Base-by-base conservation (phyloP, 2,329 filamentous ascomycete genomes). In the Chaetomium strumarium region DNA sequence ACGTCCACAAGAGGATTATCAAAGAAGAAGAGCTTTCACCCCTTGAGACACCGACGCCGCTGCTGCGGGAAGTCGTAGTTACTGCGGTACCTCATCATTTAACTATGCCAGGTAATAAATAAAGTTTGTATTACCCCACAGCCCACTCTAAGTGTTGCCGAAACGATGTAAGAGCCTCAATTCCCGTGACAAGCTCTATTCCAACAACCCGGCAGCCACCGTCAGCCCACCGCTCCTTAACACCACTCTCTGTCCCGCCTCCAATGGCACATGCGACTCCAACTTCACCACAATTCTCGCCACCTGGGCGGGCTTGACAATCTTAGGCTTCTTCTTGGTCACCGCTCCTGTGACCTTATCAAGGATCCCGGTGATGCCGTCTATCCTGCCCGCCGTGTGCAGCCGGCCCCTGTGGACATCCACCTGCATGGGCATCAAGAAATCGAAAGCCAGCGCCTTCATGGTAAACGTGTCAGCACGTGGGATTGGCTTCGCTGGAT, bases 381-480 rank as follows among this genome's bases (percentile, higher is more conserved):
- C 76, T 38, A 99, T 86, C 44, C 81, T 80, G 0, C 88, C 93
- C 0, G 88, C 78, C 0, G 84, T 83, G 67, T 96, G 88, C 46
- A 97, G 71, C 9, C 90, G 79, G 0, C 93, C 93, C 17, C 90
- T 77, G 67, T 96, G 91, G 9, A 99, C 83, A 63, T 97, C 92
- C 10, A 97, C 81, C 20, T 83, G 81, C 81, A 92, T 93, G 0
- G 92, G 92, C 70, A 91, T 85, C 14, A 99, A 71, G 57, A 92
- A 85, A 55, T 96, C 90, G 63, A 97, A 95, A 0, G 91, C 90
- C 51, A 96, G 78, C 11, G 93, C 83, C 69, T 95, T 95, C 55
- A 87, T 82, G 1, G 81, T 88, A 62, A 97, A 91, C 0, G 75
- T 79, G 52, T 85, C 86, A 53, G 89, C 75, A 54, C 86, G 87